Percentiles rank a stretch among this genome's conserved stretches.
Conservation (phyloP, 2,329 filamentous ascomycete species). For the Clonostachys solani region DNA sequence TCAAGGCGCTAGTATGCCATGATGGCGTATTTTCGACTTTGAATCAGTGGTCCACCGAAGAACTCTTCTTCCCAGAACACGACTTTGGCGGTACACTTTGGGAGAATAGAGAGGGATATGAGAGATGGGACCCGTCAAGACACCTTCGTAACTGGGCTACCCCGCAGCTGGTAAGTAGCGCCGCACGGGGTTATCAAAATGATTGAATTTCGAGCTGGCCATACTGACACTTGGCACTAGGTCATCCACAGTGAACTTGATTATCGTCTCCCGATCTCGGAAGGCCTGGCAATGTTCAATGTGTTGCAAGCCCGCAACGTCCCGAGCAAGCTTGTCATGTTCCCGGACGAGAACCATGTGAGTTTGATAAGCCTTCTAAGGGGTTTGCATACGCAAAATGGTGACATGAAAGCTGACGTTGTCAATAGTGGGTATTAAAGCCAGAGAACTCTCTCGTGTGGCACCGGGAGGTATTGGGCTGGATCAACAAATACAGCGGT, state of each 20-base stretch:
- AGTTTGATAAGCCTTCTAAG: slow-evolving; percentile 8
- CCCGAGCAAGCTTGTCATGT: slow-evolving; percentile 74
- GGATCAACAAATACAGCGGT: slow-evolving; percentile 62
- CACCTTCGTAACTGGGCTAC: slow-evolving; percentile 72
- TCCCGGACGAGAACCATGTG: slow-evolving; percentile 68
- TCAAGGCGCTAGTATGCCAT: slow-evolving; percentile 85
- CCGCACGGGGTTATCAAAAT: not conserved
- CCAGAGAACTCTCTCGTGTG: slow-evolving; percentile 88
- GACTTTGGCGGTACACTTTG: slow-evolving; percentile 61
- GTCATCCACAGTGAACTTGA: slow-evolving; percentile 85
- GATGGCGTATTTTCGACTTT: slow-evolving; percentile 78
- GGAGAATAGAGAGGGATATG: slow-evolving; percentile 60
- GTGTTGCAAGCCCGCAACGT: slow-evolving; percentile 72
- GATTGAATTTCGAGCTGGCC: not conserved
- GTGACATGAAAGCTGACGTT: not conserved
- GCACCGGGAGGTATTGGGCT: slow-evolving; percentile 81
- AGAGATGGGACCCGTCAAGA: slow-evolving; percentile 65
- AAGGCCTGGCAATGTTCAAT: slow-evolving; percentile 83
- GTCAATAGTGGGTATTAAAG: slow-evolving; percentile 73
- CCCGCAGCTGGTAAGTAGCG: slow-evolving; percentile 67
- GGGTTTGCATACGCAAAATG: not conserved
- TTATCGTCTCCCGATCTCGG: slow-evolving; percentile 80
- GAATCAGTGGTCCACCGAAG: slow-evolving; percentile 60
- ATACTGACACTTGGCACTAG: slow-evolving; percentile 9
- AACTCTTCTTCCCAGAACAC: slow-evolving; percentile 67